Evolutionary conservation across 805 yeast genomes (phyloP), one percentile per base, ranked within the genome.

Genomic region (Soucietia sequanensis): DNA sequence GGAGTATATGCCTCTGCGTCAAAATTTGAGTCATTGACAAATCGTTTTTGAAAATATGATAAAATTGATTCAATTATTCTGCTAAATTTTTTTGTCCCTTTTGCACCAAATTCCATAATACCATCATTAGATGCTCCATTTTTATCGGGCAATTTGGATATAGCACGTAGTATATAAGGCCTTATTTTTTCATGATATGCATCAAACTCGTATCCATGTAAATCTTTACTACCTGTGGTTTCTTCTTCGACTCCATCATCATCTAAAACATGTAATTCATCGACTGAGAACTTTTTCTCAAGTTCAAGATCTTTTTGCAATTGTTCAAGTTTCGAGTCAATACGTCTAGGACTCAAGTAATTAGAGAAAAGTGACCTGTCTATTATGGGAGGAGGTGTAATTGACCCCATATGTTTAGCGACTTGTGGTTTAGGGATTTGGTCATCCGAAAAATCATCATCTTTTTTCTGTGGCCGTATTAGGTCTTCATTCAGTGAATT

Each of bases 11-110:
- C 17, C 6, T 27, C 13, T 5, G 23, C 26, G 13, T 22, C 13
- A n/a, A 41, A 13, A 6, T n/a, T 11, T 11, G 20, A 23, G 11
- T 13, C 16, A n/a, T n/a, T 9, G n/a, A 30, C 23, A 21, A 42
- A 30, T 10, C 23, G 17, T 2, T 26, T 22, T 27, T 32, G 33
- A 31, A 48, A 55, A 30, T 46, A 40, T 8, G 23, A 31, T 7
- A 48, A 18, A 6, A 56, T 43, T 1, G 55, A 36, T 10, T 38
- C 46, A 12, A 55, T 20, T 6, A 60, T 58, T 25, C 41, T 43
- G 4, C 43, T 39, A 36, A 62, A 62, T 26, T 20, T 23, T 31
- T 54, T 58, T 6, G 56, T 49, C 6, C 65, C 68, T 33, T 49
- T 57, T 18, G 54, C 49, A 9, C 54, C 56, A 36, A 54, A 53